Base-by-base conservation (phyloP, 106 monocot species). In the Posidonia australis region DNA sequence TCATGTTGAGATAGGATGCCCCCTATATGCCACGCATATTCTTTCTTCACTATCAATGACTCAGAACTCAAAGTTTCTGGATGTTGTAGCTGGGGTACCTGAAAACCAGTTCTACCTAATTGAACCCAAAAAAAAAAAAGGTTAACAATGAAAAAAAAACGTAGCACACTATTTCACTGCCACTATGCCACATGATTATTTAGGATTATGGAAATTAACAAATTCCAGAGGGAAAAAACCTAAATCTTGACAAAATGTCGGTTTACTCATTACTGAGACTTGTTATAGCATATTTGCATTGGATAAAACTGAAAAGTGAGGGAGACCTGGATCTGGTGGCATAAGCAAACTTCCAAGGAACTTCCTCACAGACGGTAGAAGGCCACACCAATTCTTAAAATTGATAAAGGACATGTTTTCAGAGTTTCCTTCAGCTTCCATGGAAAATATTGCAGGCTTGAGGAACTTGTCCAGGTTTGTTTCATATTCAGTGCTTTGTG, bases 1-100 rank as follows among this genome's bases (percentile, higher is more conserved):
- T 88, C 87, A 18, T 66, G 29, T 58, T 80, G 85, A 54, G 87
- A 59, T 72, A 98, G 82, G 16, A 70, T 75, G 65, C 98, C 98
- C 64, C 73, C 91, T 73, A 98, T 82, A 67, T 87, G 98, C 91
- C 98, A 98, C 21, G 87, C 98, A 85, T 81, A 81, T 77, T 91
- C 98, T 68, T 77, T 80, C 67, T 62, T 88, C 60, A 98, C 57
- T 26, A 77, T 58, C 51, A 87, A 66, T 23, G 70, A 5, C 48
- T 85, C 82, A 36, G 77, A 58, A 63, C 55, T 78, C 62, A 88
- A 52, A 57, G 74, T 78, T 51, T 80, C 74, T 47, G 84, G 74
- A 79, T 77, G 52, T 21, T 67, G 71, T 46, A 98, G 63, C 30
- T 60, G 25, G 26, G 91, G 98, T 52, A 91, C 78, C 75, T 85